A percentile compares a stretch with the other conserved stretches of the same genome.
phyloP scores from a whole-genome alignment of 2,329 filamentous ascomycete genomes.

The Chrysosporium keratinophilum region DNA sequence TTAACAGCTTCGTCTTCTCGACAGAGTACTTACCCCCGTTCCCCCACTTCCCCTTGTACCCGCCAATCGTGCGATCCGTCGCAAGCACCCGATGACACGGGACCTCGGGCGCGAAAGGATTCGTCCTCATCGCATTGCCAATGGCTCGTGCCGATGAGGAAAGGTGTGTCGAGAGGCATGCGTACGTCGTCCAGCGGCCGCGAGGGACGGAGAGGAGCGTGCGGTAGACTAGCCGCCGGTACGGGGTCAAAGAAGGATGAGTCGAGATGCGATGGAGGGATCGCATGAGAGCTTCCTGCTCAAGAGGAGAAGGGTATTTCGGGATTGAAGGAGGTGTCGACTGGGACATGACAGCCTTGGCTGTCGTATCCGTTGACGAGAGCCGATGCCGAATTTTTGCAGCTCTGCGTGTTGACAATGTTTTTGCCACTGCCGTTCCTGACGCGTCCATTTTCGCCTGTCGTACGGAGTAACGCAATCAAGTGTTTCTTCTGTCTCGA shows the following conservation, averaged over 20 bases:
- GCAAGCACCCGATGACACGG: conserved; percentile 76
- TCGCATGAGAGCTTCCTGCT: conserved; percentile 17
- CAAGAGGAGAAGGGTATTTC: conserved; percentile 1
- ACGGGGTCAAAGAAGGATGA: conserved; percentile 41
- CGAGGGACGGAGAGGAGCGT: conserved; percentile 66
- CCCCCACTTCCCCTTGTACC: conserved; percentile 43
- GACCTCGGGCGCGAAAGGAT: conserved; percentile 72
- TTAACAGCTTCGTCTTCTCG: conserved; percentile 34
- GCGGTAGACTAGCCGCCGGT: conserved; percentile 51
- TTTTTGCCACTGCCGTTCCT: not conserved
- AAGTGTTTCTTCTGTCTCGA: not conserved
- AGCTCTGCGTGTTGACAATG: not conserved
- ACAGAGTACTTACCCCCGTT: conserved; percentile 35
- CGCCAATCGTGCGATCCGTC: conserved; percentile 51
- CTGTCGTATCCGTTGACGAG: not conserved
- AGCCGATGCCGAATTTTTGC: conserved; percentile 3
- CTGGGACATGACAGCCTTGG: not conserved
- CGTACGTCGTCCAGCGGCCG: conserved; percentile 70
- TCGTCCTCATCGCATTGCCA: conserved; percentile 63
- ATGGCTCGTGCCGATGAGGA: conserved; percentile 64
- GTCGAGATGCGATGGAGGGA: conserved; percentile 34
- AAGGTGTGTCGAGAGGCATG: conserved; percentile 56
- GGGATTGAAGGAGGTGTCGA: conserved; percentile 1
- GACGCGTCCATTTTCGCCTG: not conserved
- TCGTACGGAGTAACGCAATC: not conserved